A percentile compares a stretch with the other conserved stretches of the same genome.
Evolutionary conservation across 768 basidiomycete species (phyloP).

Genomic region (Mycena haematopus): DNA sequence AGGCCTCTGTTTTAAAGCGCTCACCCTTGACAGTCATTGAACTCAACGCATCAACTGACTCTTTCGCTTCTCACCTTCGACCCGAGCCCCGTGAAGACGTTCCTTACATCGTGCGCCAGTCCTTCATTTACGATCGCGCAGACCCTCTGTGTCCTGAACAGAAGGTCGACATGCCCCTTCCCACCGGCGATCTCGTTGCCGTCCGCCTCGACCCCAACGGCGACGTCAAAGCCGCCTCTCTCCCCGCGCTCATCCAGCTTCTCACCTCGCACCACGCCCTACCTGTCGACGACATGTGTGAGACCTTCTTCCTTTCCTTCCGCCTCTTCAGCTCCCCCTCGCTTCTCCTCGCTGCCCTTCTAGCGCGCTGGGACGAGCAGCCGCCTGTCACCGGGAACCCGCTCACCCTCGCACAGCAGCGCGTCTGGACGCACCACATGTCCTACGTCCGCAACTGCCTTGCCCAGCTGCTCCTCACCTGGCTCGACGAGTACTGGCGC

Average conservation of each 20-base stretch:
- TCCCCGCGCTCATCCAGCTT: slow-evolving; percentile 51
- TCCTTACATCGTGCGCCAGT: slow-evolving; percentile 35
- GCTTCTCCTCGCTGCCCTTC: slow-evolving; percentile 46
- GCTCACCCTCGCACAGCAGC: slow-evolving; percentile 40
- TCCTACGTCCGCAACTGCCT: slow-evolving; percentile 63
- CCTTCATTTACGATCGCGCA: slow-evolving; percentile 34
- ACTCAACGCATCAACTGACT: slow-evolving; percentile 17
- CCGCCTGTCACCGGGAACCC: slow-evolving; percentile 27
- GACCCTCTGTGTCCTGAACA: slow-evolving; percentile 36
- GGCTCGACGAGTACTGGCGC: slow-evolving; percentile 77
- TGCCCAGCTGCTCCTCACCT: slow-evolving; percentile 65
- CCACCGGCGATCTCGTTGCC: slow-evolving; percentile 32
- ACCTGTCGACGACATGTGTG: slow-evolving; percentile 49
- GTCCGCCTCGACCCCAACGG: slow-evolving; percentile 35
- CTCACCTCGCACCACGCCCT: slow-evolving; percentile 50
- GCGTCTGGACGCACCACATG: slow-evolving; percentile 47
- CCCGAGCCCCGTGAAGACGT: slow-evolving; percentile 22
- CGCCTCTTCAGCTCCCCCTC: slow-evolving; percentile 65
- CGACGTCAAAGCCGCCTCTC: slow-evolving; percentile 40
- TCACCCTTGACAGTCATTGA: slow-evolving; percentile 11
- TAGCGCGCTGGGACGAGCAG: slow-evolving; percentile 56
- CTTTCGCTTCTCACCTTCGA: neutral
- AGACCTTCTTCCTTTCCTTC: slow-evolving; percentile 74
- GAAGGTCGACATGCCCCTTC: slow-evolving; percentile 37
- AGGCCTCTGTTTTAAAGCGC: neutral